Evolutionary conservation across 192 early-diverging fungal genomes (phyloP).

Genomic region (Rhizophagus clarus): DNA sequence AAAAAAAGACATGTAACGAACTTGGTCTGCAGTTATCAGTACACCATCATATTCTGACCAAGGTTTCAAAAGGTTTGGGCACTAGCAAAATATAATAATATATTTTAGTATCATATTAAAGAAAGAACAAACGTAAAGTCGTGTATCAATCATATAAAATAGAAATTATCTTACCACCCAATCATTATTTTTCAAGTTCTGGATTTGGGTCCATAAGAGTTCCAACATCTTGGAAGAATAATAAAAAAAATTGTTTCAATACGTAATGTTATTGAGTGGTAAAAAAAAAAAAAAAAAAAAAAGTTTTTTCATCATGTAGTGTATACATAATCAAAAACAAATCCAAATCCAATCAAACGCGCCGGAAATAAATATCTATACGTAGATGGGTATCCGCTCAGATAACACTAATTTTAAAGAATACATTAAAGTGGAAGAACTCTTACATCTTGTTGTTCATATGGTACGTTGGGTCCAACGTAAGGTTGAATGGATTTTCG

Average conservation of each 20-base stretch:
- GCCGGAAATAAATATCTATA: too few relatives aligned
- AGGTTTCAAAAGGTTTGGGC: conserved; percentile 50
- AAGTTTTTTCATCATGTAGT: too few relatives aligned
- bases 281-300: too few relatives aligned
- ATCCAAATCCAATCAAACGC: too few relatives aligned
- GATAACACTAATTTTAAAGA: background rate
- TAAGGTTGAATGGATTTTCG: conserved; percentile 39
- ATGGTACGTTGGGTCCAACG: conserved; percentile 39
- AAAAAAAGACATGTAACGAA: background rate
- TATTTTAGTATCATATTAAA: background rate
- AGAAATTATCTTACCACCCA: conserved; percentile 41
- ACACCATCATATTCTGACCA: conserved; percentile 52
- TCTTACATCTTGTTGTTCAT: conserved; percentile 33
- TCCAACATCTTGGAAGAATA: background rate
- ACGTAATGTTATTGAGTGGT: too few relatives aligned
- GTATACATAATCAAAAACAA: too few relatives aligned
- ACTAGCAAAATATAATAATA: conserved; percentile 19
- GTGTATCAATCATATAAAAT: background rate
- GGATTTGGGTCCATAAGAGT: conserved; percentile 48
- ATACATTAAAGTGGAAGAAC: background rate
- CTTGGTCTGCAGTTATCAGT: conserved; percentile 47
- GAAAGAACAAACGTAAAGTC: background rate
- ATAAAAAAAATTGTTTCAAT: background rate
- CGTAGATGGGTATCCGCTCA: background rate
- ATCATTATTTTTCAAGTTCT: conserved; percentile 45